Evolutionary conservation across 1,284 basidiomycete genomes (phyloP).

Genomic region (Cutaneotrichosporon arboriforme): DNA sequence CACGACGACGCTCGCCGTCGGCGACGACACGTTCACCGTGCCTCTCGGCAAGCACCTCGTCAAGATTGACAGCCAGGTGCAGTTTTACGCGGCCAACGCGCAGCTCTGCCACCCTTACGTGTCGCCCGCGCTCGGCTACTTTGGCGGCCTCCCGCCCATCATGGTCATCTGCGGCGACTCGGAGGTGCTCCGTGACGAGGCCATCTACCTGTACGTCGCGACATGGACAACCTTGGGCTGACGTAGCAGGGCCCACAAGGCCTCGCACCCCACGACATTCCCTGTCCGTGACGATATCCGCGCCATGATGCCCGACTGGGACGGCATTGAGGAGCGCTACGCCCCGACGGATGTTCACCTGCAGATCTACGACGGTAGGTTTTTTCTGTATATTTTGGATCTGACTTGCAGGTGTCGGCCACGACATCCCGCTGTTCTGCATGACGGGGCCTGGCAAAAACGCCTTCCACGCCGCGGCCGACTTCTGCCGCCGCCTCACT

Average conservation of each 20-base stretch:
- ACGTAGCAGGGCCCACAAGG: constrained; percentile 75
- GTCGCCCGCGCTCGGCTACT: constrained; percentile 72
- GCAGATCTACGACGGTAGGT: constrained; percentile 57
- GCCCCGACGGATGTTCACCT: constrained; percentile 82
- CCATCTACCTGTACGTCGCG: constrained; percentile 79
- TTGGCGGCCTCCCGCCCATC: constrained; percentile 86
- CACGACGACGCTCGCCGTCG: constrained; percentile 27
- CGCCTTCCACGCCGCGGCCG: too few species aligned
- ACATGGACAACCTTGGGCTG: constrained; percentile 25
- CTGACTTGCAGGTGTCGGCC: constrained; percentile 48
- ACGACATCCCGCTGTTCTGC: constrained; percentile 67
- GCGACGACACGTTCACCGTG: constrained; percentile 23
- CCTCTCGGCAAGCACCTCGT: constrained; percentile 22
- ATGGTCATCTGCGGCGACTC: constrained; percentile 80
- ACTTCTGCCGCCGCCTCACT: too few species aligned
- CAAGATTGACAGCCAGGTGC: constrained; percentile 59
- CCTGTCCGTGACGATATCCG: constrained; percentile 60
- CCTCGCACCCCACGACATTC: constrained; percentile 72
- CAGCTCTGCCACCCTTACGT: constrained; percentile 79
- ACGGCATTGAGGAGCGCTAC: constrained; percentile 61
- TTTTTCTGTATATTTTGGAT: not conserved
- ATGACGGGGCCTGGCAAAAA: constrained; percentile 62
- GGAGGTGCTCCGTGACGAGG: constrained; percentile 89
- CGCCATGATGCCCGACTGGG: constrained; percentile 60
- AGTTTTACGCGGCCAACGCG: constrained; percentile 82